Evolutionary conservation across 2,329 filamentous ascomycete species (phyloP).

Genomic region (Neopestalotiopsis sp.): DNA sequence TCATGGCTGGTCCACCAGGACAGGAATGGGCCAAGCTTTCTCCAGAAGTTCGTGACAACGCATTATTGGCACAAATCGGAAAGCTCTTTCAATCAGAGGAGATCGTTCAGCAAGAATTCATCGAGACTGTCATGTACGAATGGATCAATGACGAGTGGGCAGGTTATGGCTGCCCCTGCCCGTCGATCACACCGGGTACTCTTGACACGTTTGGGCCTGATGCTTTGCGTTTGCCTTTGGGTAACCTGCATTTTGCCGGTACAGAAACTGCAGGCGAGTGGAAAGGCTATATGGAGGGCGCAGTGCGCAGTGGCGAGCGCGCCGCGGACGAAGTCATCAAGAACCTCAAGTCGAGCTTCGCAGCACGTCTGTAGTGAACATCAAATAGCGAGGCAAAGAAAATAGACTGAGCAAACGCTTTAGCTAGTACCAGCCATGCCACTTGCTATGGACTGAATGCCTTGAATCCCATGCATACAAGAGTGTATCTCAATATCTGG

Average conservation of each 20-base stretch:
- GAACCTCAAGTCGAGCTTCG: constrained; percentile 12
- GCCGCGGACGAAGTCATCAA: constrained; percentile 51
- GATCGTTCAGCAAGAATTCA: constrained; percentile 29
- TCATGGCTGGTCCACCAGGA: constrained; percentile 44
- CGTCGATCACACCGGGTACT: constrained; percentile 43
- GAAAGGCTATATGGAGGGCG: constrained; percentile 66
- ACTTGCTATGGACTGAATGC: no score
- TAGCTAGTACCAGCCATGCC: no score
- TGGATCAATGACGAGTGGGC: constrained; percentile 45
- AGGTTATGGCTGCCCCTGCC: constrained; percentile 46
- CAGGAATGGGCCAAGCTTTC: constrained; percentile 34
- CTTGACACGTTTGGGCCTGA: constrained; percentile 34
- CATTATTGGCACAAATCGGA: constrained; percentile 31
- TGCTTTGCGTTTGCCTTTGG: constrained; percentile 38
- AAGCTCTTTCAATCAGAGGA: constrained; percentile 26
- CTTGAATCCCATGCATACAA: no score
- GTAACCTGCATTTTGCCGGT: constrained; percentile 58
- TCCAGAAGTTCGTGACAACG: constrained; percentile 26
- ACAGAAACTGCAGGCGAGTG: constrained; percentile 59
- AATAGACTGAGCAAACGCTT: no score
- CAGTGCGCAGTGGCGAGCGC: constrained; percentile 53
- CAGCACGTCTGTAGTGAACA: not conserved
- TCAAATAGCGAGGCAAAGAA: no score
- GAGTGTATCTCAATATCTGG: no score
- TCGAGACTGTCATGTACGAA: constrained; percentile 40